Percentiles rank a stretch among this genome's conserved stretches.
phyloP scores from a whole-genome alignment of 2,329 filamentous ascomycete genomes.

The Colletotrichum orbiculare region DNA sequence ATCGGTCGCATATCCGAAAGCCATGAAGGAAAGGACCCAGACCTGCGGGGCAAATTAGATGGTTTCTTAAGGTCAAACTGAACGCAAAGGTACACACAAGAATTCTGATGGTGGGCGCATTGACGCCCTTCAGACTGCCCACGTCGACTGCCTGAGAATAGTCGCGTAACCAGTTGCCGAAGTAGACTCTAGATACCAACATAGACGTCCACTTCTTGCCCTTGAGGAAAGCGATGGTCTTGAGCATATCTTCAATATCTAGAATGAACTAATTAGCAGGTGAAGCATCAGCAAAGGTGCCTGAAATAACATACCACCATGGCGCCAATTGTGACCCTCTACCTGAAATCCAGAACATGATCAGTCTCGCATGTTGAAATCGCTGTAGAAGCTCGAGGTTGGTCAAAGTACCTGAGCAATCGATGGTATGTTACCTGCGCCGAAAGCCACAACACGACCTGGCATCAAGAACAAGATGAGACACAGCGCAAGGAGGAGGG shows the following conservation, averaged over 20 bases:
- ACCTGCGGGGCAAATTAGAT: conserved; percentile 54
- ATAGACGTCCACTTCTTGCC: conserved; percentile 88
- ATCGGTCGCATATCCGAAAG: conserved; percentile 85
- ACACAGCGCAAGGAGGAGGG: conserved; percentile 62
- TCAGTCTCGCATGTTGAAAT: not conserved
- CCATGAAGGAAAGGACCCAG: conserved; percentile 84
- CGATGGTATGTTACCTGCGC: conserved; percentile 78
- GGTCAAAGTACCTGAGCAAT: conserved; percentile 57
- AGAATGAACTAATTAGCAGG: conserved; percentile 5
- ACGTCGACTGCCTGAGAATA: conserved; percentile 88
- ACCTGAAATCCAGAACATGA: conserved; percentile 56
- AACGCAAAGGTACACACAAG: conserved; percentile 56
- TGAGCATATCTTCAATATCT: conserved; percentile 86
- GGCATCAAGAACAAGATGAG: conserved; percentile 68
- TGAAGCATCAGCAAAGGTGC: not conserved
- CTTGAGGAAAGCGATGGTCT: conserved; percentile 79
- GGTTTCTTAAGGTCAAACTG: not conserved
- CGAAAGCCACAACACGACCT: conserved; percentile 69
- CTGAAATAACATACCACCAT: conserved; percentile 62
- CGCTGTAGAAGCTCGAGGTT: not conserved
- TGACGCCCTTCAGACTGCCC: conserved; percentile 81
- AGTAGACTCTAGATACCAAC: conserved; percentile 82
- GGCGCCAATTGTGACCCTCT: conserved; percentile 76
- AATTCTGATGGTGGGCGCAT: conserved; percentile 81
- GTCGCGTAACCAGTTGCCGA: conserved; percentile 88